phyloP scores from a whole-genome alignment of 305 asterid species.

The Rubia balearica region DNA sequence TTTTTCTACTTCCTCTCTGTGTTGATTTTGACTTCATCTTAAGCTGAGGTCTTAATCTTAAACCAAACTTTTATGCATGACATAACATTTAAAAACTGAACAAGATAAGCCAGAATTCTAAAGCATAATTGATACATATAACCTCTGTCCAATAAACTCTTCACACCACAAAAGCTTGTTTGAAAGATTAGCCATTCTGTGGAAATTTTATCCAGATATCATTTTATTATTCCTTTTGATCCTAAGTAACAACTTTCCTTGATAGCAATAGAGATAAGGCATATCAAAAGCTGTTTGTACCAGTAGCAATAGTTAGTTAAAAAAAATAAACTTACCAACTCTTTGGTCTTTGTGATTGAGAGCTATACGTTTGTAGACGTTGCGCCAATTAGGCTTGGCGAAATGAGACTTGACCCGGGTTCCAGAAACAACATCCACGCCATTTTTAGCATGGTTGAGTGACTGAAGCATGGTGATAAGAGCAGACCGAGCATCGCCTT shows the following conservation, averaged over 20 bases:
- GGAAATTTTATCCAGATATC: not conserved
- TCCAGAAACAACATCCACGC: conserved; percentile 79
- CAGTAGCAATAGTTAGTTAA: no score
- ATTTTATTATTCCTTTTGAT: not conserved
- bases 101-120: no score
- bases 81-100: not conserved
- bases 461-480: conserved; percentile 93
- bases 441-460: conserved; percentile 83
- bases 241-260: not conserved
- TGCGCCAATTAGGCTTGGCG: conserved; percentile 93
- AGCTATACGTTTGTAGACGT: conserved; percentile 61
- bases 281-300: not conserved
- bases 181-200: not conserved
- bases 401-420: conserved; percentile 72
- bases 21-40: not conserved
- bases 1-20: not conserved
- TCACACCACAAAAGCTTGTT: not conserved
- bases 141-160: not conserved
- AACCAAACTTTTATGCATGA: not conserved
- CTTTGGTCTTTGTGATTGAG: conserved; percentile 63
- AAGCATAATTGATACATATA: not conserved
- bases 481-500: conserved; percentile 93
- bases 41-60: not conserved
- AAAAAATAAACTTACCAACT: conserved; percentile 46
- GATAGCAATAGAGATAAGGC: not conserved